Conservation (phyloP, 257 asterid species). For the Datura wrightii region DNA sequence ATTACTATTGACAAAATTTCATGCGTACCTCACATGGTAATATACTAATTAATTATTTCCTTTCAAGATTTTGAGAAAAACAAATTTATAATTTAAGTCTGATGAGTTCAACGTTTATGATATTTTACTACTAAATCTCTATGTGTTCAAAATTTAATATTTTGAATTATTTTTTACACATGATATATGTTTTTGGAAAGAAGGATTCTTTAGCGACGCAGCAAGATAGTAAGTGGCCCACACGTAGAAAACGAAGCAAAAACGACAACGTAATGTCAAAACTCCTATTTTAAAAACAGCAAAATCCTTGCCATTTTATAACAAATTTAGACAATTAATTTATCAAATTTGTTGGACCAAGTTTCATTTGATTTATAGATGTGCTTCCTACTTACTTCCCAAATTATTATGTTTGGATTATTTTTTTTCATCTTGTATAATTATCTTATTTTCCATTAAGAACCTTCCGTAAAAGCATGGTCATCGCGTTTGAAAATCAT, state of each 20-base stretch:
- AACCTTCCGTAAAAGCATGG: not conserved
- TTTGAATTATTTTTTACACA: too few species aligned
- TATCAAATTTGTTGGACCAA: not conserved
- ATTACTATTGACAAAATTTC: not conserved
- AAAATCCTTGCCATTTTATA: not conserved
- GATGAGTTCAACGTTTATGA: not conserved
- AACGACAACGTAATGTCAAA: not conserved
- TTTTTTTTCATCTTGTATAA: not conserved
- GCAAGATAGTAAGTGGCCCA: not conserved
- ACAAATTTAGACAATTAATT: not conserved
- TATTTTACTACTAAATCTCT: not conserved
- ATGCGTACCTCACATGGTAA: not conserved
- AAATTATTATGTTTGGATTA: not conserved
- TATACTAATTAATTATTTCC: not conserved
- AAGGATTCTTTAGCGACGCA: not conserved
- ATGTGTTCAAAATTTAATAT: not conserved
- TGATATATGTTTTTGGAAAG: too few species aligned
- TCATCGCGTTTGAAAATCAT: not conserved
- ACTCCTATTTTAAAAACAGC: not conserved
- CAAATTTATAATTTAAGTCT: not conserved
- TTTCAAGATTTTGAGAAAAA: not conserved
- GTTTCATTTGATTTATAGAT: not conserved
- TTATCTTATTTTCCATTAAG: not conserved
- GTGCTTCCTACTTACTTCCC: not conserved
- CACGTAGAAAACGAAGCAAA: conserved; percentile 14